Conservation (phyloP, 306 rosid species). For the Neltuma alba region DNA sequence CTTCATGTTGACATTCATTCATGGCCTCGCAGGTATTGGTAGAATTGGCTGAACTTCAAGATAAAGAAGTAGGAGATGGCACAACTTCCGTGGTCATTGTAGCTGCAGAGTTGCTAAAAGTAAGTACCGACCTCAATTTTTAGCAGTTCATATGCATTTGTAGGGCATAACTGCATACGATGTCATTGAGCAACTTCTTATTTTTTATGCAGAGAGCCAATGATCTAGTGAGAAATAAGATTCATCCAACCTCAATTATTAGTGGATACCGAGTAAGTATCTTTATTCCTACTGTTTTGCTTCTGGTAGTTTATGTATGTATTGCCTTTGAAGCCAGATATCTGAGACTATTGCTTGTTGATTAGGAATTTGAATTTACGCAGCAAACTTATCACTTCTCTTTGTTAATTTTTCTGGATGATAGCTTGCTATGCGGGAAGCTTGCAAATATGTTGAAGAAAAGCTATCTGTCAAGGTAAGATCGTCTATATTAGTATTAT, state of each 20-base stretch:
- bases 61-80: constrained; percentile 97
- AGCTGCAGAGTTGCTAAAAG: constrained; percentile 95
- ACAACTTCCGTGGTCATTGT: constrained; percentile 95
- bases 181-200: not conserved
- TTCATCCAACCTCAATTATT: constrained; percentile 97
- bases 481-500: not conserved
- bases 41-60: constrained; percentile 96
- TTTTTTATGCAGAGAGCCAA: constrained; percentile 74
- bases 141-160: not conserved
- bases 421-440: constrained; percentile 99
- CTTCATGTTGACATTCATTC: not conserved
- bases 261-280: constrained; percentile 85
- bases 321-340: not conserved
- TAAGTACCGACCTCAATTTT: constrained; percentile 21
- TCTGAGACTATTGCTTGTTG: not conserved
- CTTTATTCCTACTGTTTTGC: not conserved
- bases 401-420: constrained; percentile 30
- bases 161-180: not conserved
- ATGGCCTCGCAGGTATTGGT: constrained; percentile 72
- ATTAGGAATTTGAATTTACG: not conserved
- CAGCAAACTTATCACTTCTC: not conserved
- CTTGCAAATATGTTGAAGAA: constrained; percentile 88
- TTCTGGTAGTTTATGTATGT: not conserved
- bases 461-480: constrained; percentile 81
- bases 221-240: constrained; percentile 92